A percentile compares a stretch with the other conserved stretches of the same genome.
Conservation (phyloP, 2,329 filamentous ascomycete species). For the Apiospora pterosperma region DNA sequence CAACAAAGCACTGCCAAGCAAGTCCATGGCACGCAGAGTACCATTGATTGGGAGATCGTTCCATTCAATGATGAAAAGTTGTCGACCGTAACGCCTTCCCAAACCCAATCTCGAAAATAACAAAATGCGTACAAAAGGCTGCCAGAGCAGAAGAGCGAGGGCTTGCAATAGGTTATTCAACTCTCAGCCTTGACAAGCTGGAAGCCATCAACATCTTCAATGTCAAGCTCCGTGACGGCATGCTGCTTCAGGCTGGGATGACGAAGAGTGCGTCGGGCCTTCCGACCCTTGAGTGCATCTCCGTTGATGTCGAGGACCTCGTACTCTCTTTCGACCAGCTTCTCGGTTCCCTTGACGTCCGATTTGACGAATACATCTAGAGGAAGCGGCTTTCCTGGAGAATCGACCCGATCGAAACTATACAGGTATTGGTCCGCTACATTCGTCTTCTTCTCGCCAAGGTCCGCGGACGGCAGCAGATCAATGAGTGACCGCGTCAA, state of each 20-base stretch:
- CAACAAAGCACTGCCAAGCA: too few relatives aligned
- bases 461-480: conserved; percentile 21
- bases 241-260: conserved; percentile 18
- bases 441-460: conserved; percentile 12
- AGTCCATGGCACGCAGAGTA: too few relatives aligned
- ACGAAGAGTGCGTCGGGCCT: conserved; percentile 39
- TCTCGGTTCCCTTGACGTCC: conserved; percentile 38
- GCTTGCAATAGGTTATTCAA: neutral
- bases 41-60: too few relatives aligned
- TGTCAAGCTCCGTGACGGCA: conserved; percentile 15
- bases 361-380: conserved; percentile 36
- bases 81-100: too few relatives aligned
- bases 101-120: too few relatives aligned
- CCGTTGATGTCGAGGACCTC: conserved; percentile 44
- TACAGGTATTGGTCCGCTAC: conserved; percentile 37
- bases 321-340: conserved; percentile 44
- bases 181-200: conserved; percentile 31
- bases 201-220: conserved; percentile 39
- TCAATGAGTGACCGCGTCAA: conserved; percentile 32
- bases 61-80: too few relatives aligned
- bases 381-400: conserved; percentile 35
- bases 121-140: too few relatives aligned
- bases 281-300: conserved; percentile 39
- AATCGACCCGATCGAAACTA: conserved; percentile 38
- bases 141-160: too few relatives aligned